These are phyloP conservation scores for Tricholoma flavovirens DNA, from an alignment of 768 basidiomycete genomes.

Conservation along the genomic window DNA sequence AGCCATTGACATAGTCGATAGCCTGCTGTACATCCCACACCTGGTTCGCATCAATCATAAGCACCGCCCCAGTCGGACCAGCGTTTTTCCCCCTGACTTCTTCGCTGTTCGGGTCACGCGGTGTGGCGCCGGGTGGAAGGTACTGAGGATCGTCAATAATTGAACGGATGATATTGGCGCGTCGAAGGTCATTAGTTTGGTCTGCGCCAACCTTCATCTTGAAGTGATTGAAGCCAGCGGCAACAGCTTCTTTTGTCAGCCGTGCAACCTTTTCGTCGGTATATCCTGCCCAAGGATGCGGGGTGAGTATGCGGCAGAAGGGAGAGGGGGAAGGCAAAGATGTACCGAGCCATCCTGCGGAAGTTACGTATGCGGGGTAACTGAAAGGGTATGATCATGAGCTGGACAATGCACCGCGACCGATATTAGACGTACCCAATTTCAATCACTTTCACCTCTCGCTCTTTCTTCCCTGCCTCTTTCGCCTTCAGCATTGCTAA, in stretches of 20 bases:
- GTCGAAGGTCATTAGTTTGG: constrained; percentile 74
- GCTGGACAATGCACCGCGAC: background rate
- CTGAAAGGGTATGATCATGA: constrained; percentile 27
- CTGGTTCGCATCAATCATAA: constrained; percentile 98
- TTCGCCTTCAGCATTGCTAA: constrained; percentile 73
- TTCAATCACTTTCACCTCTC: constrained; percentile 71
- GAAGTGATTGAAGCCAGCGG: constrained; percentile 94
- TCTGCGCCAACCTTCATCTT: constrained; percentile 97
- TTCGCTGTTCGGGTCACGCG: constrained; percentile 54
- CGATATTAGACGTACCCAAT: constrained; percentile 41
- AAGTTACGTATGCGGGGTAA: constrained; percentile 93
- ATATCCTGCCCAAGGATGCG: constrained; percentile 49
- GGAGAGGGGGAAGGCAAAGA: background rate
- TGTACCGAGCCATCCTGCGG: constrained; percentile 84
- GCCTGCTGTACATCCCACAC: constrained; percentile 94
- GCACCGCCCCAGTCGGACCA: constrained; percentile 86
- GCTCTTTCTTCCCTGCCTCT: constrained; percentile 68
- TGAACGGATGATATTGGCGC: constrained; percentile 84
- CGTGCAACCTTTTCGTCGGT: constrained; percentile 86
- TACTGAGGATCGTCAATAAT: constrained; percentile 92
- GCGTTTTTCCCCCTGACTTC: constrained; percentile 86
- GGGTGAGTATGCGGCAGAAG: background rate
- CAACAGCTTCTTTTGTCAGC: constrained; percentile 81
- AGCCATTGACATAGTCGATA: constrained; percentile 81
- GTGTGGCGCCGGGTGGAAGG: constrained; percentile 53